Percentiles rank a stretch among this genome's conserved stretches.
Conservation (phyloP, 352 stramenopile species). For the Globisporangium camurandrum region DNA sequence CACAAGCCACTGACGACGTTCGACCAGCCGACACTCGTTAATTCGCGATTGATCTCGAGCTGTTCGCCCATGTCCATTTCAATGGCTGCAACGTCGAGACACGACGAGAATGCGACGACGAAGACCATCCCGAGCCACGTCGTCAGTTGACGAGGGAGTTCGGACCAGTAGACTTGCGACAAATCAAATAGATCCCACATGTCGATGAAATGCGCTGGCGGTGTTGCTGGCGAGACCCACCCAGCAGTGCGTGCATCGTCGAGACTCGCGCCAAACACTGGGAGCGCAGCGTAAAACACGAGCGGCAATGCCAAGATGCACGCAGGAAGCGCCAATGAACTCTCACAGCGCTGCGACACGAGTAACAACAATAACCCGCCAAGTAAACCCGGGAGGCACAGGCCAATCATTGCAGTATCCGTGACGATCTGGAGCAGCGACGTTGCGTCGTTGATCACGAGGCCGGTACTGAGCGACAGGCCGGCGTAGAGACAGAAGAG, state of each 20-base stretch:
- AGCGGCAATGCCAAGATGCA: constrained; percentile 86
- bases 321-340: constrained; percentile 61
- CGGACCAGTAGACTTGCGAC: constrained; percentile 83
- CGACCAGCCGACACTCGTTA: constrained; percentile 91
- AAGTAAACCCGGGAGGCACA: constrained; percentile 81
- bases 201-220: constrained; percentile 47
- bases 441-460: constrained; percentile 83
- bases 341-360: constrained; percentile 73
- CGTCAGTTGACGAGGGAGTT: constrained; percentile 84
- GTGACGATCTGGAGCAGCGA: constrained; percentile 73
- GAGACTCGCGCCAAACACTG: constrained; percentile 68
- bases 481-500: constrained; percentile 94
- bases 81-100: constrained; percentile 95
- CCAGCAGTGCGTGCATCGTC: constrained; percentile 86
- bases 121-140: constrained; percentile 95
- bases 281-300: constrained; percentile 88
- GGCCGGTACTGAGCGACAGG: constrained; percentile 87
- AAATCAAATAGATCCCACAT: constrained; percentile 91
- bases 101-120: constrained; percentile 96
- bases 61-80: constrained; percentile 94
- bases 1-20: constrained; percentile 94
- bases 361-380: constrained; percentile 79
- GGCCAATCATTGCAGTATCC: constrained; percentile 56
- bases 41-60: constrained; percentile 94
- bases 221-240: constrained; percentile 83